Percentiles rank a stretch among this genome's conserved stretches.
These are phyloP conservation scores for Ceratocystis destructans DNA, from an alignment of 2,329 filamentous ascomycete genomes.

Conservation along the genomic window DNA sequence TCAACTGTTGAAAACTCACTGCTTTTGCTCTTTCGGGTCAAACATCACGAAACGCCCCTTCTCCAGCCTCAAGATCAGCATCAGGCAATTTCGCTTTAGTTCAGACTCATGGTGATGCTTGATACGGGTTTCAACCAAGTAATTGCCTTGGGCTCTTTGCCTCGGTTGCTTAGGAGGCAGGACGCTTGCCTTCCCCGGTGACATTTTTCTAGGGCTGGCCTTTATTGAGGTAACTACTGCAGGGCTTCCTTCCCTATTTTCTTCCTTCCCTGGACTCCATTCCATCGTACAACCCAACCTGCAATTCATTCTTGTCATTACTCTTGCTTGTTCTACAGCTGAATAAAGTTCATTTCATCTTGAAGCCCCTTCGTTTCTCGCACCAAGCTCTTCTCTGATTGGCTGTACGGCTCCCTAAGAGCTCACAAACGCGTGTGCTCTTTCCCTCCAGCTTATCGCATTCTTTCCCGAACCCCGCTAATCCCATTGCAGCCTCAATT, in stretches of 20 bases:
- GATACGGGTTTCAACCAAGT: not conserved
- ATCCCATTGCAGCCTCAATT: not conserved
- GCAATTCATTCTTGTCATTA: not conserved
- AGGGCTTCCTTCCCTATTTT: not conserved
- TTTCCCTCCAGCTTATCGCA: not conserved
- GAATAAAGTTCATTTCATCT: not conserved
- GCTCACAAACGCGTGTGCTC: not conserved
- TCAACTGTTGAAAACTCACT: not conserved
- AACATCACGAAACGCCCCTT: not conserved
- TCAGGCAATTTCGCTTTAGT: not conserved
- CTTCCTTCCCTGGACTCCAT: not conserved
- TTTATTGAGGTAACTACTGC: not conserved
- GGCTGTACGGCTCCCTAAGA: not conserved
- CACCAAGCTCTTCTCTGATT: not conserved
- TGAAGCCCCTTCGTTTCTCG: not conserved
- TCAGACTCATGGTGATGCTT: not conserved
- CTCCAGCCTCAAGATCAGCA: not conserved
- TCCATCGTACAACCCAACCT: not conserved
- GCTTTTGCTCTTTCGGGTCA: not conserved
- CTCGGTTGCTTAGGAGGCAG: not conserved
- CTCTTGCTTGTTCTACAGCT: not conserved
- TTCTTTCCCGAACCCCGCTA: slow-evolving; percentile 6
- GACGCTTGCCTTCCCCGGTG: not conserved
- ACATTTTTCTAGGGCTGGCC: not conserved
- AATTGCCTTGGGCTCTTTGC: not conserved